Base-by-base conservation (phyloP, 768 basidiomycete genomes). In the Porpolomopsis calyptriformis region DNA sequence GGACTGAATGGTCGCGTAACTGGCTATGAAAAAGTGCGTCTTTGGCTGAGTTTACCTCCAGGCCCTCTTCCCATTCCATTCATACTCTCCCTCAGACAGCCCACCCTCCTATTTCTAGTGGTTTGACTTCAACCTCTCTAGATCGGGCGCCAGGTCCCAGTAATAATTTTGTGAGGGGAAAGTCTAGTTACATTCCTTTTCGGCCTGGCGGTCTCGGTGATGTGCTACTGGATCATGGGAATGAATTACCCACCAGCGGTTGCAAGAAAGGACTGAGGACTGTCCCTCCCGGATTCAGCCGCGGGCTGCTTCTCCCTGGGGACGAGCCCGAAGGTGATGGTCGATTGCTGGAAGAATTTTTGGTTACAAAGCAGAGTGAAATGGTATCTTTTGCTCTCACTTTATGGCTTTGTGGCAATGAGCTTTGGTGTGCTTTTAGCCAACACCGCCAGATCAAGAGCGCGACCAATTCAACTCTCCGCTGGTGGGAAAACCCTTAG, bases 101-200 rank as follows among this genome's bases (percentile, higher is more conserved):
- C 20, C 76, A 75, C 54, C 64, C 71, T 26, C 75, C 71, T 38
- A 57, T 72, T n/a, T 60, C 74, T 14, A 82, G 80, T 12, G 86
- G 87, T 14, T 68, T 87, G 3, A 88, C 82, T 1, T 96, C 92
- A 9, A 90, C 87, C 1, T 87, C 88, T 23, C 63, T 93, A 48
- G 77, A 83, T 50, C 78, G 94, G 41, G 85, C 87, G 2, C 93
- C 92, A 6, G 89, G 80, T 11, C 75, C 83, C 0, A 73, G 71
- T 47, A 73, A 77, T 45, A 82, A 77, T 46, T 98, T 98, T 62
- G 92, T 98, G 16, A 72, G 93, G 47, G 96, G 96, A 37, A 96
- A 94, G 63, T 85, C 91, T 18, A 85, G 85, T 36, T 79, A 93
- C 64, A 78, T 93, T 7, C 96, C 96, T 1, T 98, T 98, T 63